Base-by-base conservation (phyloP, 768 basidiomycete species). In the Pisolithus microcarpus region DNA sequence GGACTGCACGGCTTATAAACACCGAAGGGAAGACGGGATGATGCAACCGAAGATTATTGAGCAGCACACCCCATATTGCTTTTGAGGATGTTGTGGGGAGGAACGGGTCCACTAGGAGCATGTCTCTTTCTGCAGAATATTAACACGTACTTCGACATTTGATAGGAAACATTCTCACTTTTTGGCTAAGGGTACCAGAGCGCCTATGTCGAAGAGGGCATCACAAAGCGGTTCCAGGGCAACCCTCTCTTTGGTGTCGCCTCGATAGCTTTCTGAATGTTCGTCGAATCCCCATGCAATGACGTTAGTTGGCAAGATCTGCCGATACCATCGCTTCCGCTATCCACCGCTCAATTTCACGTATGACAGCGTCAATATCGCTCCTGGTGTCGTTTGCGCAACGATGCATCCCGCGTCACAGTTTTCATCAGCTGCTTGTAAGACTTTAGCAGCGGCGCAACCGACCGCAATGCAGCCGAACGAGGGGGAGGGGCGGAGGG, bases 101-200 rank as follows among this genome's bases (percentile, higher is more conserved):
- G 38, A 82, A 76, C 3, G 68, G 56, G 34, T 75, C 71, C 4
- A 61, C n/a, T 39, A 4, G 73, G 61, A 28, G 71, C 61, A n/a
- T 61, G 52, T 40, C 84, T 74, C 67, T 85, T 89, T 65, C 86
- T 87, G 38, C 18, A 23, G 48, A 40, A 15, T 49, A 63, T n/a
- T 50, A 52, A 30, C n/a, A 51, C 7, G 7, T 4, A 50, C 0
- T 15, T n/a, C 26, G 45, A 6, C 24, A 26, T 47, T 44, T 11
- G 36, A 13, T 21, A 31, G n/a, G 38, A 7, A 26, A 30, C 18
- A 38, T 43, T 58, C 78, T 55, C 56, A 94, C 95, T 84, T 92
- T 70, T 83, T 88, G 1, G 91, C 85, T 2, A 87, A 57, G 7
- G 95, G 93, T 4, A 97, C 84, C 7, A 97, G 70, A 9, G 73